phyloP scores from a whole-genome alignment of 1,284 basidiomycete genomes.

The Ganoderma lucidum region DNA sequence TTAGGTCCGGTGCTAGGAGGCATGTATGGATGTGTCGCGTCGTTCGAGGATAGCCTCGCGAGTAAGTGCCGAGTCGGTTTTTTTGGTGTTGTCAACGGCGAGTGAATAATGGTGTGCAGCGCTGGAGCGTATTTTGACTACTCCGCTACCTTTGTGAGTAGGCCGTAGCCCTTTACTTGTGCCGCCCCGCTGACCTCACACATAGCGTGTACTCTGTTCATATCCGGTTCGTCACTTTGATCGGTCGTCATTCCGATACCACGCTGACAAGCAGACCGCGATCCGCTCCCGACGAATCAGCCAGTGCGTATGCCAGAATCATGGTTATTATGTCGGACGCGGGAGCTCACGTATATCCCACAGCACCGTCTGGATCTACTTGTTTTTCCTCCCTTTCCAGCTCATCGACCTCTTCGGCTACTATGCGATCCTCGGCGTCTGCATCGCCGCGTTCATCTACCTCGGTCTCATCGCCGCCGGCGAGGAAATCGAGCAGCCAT shows the following conservation, averaged over 20 bases:
- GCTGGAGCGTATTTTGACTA: constrained; percentile 67
- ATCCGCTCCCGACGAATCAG: constrained; percentile 25
- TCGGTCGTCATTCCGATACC: neutral
- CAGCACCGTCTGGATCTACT: constrained; percentile 73
- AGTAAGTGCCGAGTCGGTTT: constrained; percentile 47
- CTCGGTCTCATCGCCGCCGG: constrained; percentile 71
- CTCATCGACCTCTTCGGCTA: constrained; percentile 64
- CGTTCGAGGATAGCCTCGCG: constrained; percentile 62
- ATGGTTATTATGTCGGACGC: neutral
- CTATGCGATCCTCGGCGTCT: constrained; percentile 66
- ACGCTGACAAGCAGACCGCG: neutral
- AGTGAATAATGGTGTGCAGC: constrained; percentile 40
- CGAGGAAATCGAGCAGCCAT: constrained; percentile 75
- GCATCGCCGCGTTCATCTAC: constrained; percentile 71
- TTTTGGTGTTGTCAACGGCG: neutral
- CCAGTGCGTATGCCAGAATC: constrained; percentile 40
- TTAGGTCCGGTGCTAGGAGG: constrained; percentile 57
- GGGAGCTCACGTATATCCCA: neutral
- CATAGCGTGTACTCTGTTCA: constrained; percentile 66
- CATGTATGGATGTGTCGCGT: constrained; percentile 56
- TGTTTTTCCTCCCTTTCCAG: constrained; percentile 75
- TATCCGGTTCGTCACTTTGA: constrained; percentile 49
- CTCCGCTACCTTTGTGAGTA: constrained; percentile 69
- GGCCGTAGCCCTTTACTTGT: neutral
- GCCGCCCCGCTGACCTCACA: constrained; percentile 13